These are phyloP conservation scores for Gossypium arboreum DNA, from an alignment of 345 rosid species.

Conservation along the genomic window DNA sequence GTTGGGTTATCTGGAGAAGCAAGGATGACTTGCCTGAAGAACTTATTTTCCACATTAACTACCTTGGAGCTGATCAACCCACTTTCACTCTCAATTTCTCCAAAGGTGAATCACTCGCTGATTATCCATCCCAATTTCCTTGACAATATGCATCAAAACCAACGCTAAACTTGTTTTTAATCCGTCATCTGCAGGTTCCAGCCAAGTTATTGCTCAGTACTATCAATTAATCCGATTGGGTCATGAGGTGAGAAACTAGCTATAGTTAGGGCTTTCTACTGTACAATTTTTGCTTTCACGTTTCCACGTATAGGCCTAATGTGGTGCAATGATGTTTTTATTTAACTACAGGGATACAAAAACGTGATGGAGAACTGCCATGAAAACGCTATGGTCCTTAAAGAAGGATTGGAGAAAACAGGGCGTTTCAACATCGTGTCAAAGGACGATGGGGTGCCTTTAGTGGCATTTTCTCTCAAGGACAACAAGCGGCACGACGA, in stretches of 20 bases:
- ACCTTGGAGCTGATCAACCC: conserved; percentile 92
- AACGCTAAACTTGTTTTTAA: conserved; percentile 4
- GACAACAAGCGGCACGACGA: conserved; percentile 63
- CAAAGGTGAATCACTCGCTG: conserved; percentile 34
- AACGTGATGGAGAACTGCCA: conserved; percentile 92
- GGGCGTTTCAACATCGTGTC: conserved; percentile 78
- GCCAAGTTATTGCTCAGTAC: conserved; percentile 83
- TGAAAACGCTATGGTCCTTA: conserved; percentile 65
- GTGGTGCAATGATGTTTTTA: background rate
- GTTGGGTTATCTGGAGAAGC: conserved; percentile 91
- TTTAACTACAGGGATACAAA: conserved; percentile 53
- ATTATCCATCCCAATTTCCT: background rate
- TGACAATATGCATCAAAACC: background rate
- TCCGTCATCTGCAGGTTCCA: conserved; percentile 49
- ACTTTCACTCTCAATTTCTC: conserved; percentile 97
- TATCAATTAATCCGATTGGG: conserved; percentile 91
- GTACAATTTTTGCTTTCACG: background rate
- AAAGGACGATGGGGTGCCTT: conserved; percentile 83
- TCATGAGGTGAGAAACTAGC: conserved; percentile 44
- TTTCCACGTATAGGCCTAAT: background rate
- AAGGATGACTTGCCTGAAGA: conserved; percentile 86
- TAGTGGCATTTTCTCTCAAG: conserved; percentile 85
- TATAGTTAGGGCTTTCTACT: background rate
- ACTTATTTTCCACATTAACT: conserved; percentile 89
- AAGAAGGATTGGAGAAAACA: conserved; percentile 66